Conservation (phyloP, 2,329 filamentous ascomycete species). For the Coccinonectria pachysandricola region DNA sequence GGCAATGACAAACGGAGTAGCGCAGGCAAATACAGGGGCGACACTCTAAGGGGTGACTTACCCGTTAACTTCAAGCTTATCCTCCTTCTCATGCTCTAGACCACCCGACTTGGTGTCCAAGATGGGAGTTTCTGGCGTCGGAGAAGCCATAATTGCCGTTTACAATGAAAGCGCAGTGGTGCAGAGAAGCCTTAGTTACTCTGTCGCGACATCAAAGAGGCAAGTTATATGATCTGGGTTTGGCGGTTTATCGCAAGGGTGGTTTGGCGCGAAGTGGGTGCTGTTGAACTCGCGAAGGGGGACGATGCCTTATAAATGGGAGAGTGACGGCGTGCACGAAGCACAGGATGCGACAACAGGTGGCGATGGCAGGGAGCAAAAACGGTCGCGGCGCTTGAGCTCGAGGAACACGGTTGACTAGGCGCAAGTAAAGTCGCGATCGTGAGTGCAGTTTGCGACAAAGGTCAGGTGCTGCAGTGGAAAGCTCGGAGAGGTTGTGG, state of each 20-base stretch:
- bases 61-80: slow-evolving; percentile 27
- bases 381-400: too few relatives aligned
- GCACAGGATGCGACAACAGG: slow-evolving; percentile 12
- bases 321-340: slow-evolving; percentile 11
- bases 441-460: too few relatives aligned
- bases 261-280: too few relatives aligned
- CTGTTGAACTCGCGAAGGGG: slow-evolving; percentile 3
- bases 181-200: slow-evolving; percentile 18
- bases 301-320: slow-evolving; percentile 11
- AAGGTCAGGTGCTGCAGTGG: too few relatives aligned
- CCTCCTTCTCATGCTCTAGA: slow-evolving; percentile 18
- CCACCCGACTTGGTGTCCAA: slow-evolving; percentile 38
- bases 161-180: slow-evolving; percentile 23
- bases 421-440: too few relatives aligned
- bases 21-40: slow-evolving; percentile 8
- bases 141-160: slow-evolving; percentile 45
- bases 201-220: slow-evolving; percentile 28
- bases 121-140: slow-evolving; percentile 29
- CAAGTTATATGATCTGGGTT: too few relatives aligned
- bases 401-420: too few relatives aligned
- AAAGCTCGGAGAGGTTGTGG: slow-evolving; percentile 16
- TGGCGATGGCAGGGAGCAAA: slow-evolving; percentile 5
- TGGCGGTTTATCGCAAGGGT: too few relatives aligned
- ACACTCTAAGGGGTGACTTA: slow-evolving; percentile 18
- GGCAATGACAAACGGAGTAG: slow-evolving; percentile 2